phyloP scores from a whole-genome alignment of 2,329 filamentous ascomycete species.

The Cercospora berteroae region DNA sequence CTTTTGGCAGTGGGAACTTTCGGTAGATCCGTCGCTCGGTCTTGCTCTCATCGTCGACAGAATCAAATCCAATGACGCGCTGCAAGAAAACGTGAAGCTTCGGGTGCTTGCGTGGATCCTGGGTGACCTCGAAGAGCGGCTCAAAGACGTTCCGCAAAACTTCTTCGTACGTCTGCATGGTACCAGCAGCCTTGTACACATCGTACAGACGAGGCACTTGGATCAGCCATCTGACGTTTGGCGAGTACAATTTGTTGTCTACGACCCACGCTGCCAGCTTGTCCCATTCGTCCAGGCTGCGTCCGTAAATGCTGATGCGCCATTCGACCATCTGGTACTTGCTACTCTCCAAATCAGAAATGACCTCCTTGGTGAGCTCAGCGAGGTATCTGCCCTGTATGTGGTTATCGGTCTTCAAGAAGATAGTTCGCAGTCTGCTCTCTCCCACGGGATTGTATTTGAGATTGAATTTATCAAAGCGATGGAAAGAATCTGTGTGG shows the following conservation, averaged over 20 bases:
- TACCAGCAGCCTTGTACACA: slow-evolving; percentile 84
- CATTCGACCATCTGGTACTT: slow-evolving; percentile 99
- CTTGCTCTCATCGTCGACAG: slow-evolving; percentile 97
- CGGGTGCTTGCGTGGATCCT: slow-evolving; percentile 78
- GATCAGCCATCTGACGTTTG: slow-evolving; percentile 95
- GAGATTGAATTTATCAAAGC: slow-evolving; percentile 98
- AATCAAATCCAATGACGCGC: slow-evolving; percentile 93
- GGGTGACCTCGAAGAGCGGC: slow-evolving; percentile 90
- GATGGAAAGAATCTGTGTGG: slow-evolving; percentile 96
- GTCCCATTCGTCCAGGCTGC: slow-evolving; percentile 91
- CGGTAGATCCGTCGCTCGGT: slow-evolving; percentile 88
- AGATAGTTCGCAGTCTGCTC: slow-evolving; percentile 93
- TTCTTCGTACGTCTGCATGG: slow-evolving; percentile 88
- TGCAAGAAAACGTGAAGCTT: slow-evolving; percentile 95
- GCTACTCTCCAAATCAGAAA: slow-evolving; percentile 93
- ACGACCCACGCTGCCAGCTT: slow-evolving; percentile 96
- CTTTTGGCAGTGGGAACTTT: slow-evolving; percentile 87
- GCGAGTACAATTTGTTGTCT: slow-evolving; percentile 96
- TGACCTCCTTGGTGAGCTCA: slow-evolving; percentile 97
- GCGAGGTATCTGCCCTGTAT: slow-evolving; percentile 94
- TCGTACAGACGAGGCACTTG: slow-evolving; percentile 93
- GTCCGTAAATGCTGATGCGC: slow-evolving; percentile 96
- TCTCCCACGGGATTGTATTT: slow-evolving; percentile 98
- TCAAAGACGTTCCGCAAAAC: slow-evolving; percentile 89
- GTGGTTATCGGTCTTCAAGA: slow-evolving; percentile 97